A percentile compares a stretch with the other conserved stretches of the same genome.
These are phyloP conservation scores for Cystobasidium onofrii DNA, from an alignment of 768 basidiomycete species.

Conservation along the genomic window DNA sequence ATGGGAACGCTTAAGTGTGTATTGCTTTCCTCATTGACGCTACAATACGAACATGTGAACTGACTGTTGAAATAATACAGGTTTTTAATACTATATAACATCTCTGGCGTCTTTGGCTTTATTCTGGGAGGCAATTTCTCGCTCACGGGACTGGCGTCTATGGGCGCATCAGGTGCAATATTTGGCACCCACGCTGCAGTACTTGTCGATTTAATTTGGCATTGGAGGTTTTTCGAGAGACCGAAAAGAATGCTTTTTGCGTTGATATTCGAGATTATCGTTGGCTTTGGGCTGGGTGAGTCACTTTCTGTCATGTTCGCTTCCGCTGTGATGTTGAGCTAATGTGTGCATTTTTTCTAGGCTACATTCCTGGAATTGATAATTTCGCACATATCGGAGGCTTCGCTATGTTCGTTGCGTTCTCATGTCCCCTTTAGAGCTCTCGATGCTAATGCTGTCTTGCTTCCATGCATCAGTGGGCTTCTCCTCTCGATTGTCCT, in stretches of 20 bases:
- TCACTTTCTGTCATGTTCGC: conserved; percentile 5
- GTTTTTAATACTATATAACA: conserved; percentile 76
- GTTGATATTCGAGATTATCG: conserved; percentile 74
- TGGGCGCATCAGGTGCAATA: conserved; percentile 79
- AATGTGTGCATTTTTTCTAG: no score
- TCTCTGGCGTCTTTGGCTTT: conserved; percentile 87
- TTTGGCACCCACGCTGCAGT: conserved; percentile 40
- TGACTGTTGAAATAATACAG: conserved; percentile 64
- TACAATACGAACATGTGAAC: conserved; percentile 49
- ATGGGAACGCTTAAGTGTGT: conserved; percentile 55
- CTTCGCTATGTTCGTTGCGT: conserved; percentile 49
- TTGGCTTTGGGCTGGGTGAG: conserved; percentile 66
- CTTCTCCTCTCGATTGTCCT: conserved; percentile 72
- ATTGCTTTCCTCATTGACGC: conserved; percentile 39
- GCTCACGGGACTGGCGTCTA: conserved; percentile 73
- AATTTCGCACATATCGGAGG: conserved; percentile 91
- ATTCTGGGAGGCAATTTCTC: conserved; percentile 71
- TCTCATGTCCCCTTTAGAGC: neutral
- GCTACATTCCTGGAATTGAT: conserved; percentile 59
- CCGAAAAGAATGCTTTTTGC: conserved; percentile 74
- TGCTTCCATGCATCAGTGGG: conserved; percentile 55
- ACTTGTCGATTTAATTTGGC: conserved; percentile 64
- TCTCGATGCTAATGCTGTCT: neutral
- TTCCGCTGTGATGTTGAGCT: neutral
- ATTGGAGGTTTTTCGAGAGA: conserved; percentile 80